Percentiles rank a stretch among this genome's conserved stretches.
Conservation (phyloP, 768 basidiomycete species). For the Lactarius akahatsu region DNA sequence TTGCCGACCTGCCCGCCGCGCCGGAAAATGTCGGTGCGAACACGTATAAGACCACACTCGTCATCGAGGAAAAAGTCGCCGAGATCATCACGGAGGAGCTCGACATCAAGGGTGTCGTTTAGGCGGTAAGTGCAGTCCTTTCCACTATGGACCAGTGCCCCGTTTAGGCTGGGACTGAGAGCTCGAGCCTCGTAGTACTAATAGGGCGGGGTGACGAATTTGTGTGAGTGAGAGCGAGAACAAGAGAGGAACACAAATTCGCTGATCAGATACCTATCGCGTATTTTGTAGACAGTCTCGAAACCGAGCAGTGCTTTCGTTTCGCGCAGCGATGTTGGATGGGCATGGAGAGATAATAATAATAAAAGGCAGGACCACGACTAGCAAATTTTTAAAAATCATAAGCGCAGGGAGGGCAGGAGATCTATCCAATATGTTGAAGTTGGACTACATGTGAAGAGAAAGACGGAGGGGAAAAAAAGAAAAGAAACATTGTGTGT, state of each 20-base stretch:
- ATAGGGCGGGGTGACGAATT: no score
- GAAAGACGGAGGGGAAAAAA: background rate
- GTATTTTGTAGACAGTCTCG: background rate
- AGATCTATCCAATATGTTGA: constrained; percentile 15
- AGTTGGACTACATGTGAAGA: background rate
- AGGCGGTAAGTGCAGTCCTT: background rate
- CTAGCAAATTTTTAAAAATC: background rate
- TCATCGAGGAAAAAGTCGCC: constrained; percentile 60
- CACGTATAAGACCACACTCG: constrained; percentile 43
- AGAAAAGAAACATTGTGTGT: background rate
- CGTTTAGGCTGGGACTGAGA: no score
- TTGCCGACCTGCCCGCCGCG: constrained; percentile 45
- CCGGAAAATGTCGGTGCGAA: constrained; percentile 43
- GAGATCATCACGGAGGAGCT: constrained; percentile 54
- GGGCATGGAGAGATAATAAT: background rate
- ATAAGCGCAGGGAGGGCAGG: background rate
- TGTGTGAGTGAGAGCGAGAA: no score
- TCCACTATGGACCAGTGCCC: background rate
- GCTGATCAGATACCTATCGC: no score
- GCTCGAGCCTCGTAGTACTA: no score
- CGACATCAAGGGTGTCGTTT: constrained; percentile 29
- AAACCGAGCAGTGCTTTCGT: background rate
- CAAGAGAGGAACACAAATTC: background rate
- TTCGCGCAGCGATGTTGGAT: background rate
- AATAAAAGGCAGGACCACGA: background rate